A percentile compares a stretch with the other conserved stretches of the same genome.
Conservation (phyloP, 2,329 filamentous ascomycete genomes). For the Colletotrichum liaoningense region DNA sequence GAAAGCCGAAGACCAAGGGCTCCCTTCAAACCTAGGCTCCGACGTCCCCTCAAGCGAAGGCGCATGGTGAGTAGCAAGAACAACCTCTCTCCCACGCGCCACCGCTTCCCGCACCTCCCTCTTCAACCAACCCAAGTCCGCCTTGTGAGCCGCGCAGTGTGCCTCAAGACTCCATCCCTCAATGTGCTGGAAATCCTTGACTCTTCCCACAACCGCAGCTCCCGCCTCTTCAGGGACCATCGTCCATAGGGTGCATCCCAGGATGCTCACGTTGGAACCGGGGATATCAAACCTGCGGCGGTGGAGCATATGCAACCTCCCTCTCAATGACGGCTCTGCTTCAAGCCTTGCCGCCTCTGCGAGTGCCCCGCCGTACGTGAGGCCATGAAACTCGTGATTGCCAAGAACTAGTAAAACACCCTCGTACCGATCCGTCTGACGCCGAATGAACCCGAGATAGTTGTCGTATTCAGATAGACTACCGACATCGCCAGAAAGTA, state of each 20-base stretch:
- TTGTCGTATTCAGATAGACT: conserved; percentile 57
- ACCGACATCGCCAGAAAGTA: conserved; percentile 64
- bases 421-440: conserved; percentile 54
- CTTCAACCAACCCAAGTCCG: conserved; percentile 63
- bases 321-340: conserved; percentile 49
- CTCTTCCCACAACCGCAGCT: conserved; percentile 52
- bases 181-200: conserved; percentile 68
- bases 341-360: conserved; percentile 49
- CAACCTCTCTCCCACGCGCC: conserved; percentile 42
- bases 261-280: conserved; percentile 56
- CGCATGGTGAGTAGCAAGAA: conserved; percentile 69
- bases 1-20: conserved; percentile 61
- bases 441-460: conserved; percentile 56
- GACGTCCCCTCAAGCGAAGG: conserved; percentile 62
- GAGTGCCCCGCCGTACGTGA: conserved; percentile 51
- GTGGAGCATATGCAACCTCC: conserved; percentile 57
- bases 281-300: conserved; percentile 52
- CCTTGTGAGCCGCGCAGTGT: conserved; percentile 60
- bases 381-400: conserved; percentile 66
- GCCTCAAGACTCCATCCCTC: conserved; percentile 58
- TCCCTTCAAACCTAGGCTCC: conserved; percentile 58
- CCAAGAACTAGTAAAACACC: conserved; percentile 61
- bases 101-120: neutral
- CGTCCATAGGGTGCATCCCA: conserved; percentile 71
- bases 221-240: conserved; percentile 52